A percentile compares a stretch with the other conserved stretches of the same genome.
phyloP scores from a whole-genome alignment of 176 grass and related monocot genomes.

The Ensete ventricosum region DNA sequence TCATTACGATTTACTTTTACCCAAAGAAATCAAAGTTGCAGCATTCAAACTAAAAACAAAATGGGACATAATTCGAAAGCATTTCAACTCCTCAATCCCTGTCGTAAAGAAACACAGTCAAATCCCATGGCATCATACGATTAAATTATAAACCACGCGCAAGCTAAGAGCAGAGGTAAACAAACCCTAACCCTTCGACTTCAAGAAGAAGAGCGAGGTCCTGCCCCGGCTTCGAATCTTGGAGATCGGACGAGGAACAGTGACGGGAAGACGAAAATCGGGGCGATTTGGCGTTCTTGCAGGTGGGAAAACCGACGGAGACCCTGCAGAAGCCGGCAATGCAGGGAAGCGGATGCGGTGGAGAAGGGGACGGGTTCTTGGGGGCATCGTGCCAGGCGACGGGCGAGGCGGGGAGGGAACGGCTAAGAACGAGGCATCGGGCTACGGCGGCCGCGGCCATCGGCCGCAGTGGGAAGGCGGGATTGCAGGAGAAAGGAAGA shows the following conservation, averaged over 20 bases:
- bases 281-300: not conserved
- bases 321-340: not conserved
- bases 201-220: slow-evolving; percentile 37
- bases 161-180: not conserved
- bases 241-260: slow-evolving; percentile 17
- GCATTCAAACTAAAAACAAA: too few relatives aligned
- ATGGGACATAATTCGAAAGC: too few relatives aligned
- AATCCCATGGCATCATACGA: not conserved
- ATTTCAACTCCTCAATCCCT: not conserved
- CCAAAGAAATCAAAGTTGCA: too few relatives aligned
- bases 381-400: not conserved
- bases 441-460: slow-evolving; percentile 15
- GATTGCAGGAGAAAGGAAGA: not conserved
- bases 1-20: too few relatives aligned
- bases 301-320: not conserved
- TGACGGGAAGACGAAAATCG: slow-evolving; percentile 11
- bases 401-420: not conserved
- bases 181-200: slow-evolving; percentile 42
- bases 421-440: slow-evolving; percentile 12
- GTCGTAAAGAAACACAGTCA: too few relatives aligned
- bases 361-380: not conserved
- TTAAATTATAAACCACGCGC: not conserved
- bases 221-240: not conserved
- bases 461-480: not conserved
- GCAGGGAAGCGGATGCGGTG: slow-evolving; percentile 4